Base-by-base conservation (phyloP, 768 basidiomycete species). In the Tylopilus rubrobrunneus region DNA sequence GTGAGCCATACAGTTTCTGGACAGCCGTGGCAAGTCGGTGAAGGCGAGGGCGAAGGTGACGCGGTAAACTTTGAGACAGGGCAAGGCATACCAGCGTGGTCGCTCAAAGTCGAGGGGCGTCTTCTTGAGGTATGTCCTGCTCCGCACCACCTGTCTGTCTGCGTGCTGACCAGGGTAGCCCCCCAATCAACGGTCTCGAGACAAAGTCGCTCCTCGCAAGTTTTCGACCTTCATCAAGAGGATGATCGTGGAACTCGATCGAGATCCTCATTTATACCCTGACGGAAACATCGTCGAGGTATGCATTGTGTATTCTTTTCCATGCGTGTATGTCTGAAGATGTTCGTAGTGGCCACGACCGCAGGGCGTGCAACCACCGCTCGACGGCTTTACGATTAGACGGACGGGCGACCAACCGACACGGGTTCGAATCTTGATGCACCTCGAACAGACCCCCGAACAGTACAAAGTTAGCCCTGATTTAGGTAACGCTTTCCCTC, bases 241-340 rank as follows among this genome's bases (percentile, higher is more conserved):
- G 28, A 84, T 95, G 79, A 75, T 92, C 25, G 25, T 25, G 25
- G 25, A 98, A 61, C 73, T 96, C 33, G 93, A 96, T 61, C 81
- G 91, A 15, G 92, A 96, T 67, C 81, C 89, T 4, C 74, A 79
- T 5, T 67, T 89, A 43, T 94, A 89, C 65, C 81, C 89, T 1
- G 92, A 96, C 46, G 82, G 86, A 21, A 96, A 95, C 62, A 85
- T 94, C 15, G 84, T 96, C 33, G 93, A 98, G 82, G 95, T 93
- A 57, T 47, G 61, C 23, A 44, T 4, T 25, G 21, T 17, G 28
- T 31, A 6, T 52, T 34, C n/a, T 39, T 39, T 51, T 23, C 10
- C 27, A 7, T 40, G 25, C 7, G 3, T 47, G 39, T 3, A 19
- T 51, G 21, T 28, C 17, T 29, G 45, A 48, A 11, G 5, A 41